Conservation (phyloP, 805 yeast genomes). For the Hanseniaspora lachancei region DNA sequence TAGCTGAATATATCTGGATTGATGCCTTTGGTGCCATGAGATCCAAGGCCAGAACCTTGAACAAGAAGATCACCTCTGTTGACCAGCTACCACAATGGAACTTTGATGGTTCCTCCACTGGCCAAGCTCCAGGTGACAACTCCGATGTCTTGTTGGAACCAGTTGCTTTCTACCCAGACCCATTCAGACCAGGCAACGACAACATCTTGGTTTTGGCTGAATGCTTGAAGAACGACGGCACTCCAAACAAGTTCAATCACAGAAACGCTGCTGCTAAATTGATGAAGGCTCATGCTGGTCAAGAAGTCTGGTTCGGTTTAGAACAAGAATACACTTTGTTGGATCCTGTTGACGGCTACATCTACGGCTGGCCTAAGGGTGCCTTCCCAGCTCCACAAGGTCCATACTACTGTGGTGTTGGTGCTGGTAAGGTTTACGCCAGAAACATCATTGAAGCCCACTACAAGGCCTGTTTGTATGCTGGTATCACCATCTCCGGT, state of each 20-base stretch:
- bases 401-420: slow-evolving; percentile 99
- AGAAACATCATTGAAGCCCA: slow-evolving; percentile 98
- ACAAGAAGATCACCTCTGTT: slow-evolving; percentile 50
- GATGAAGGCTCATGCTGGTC: slow-evolving; percentile 78
- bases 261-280: slow-evolving; percentile 93
- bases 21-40: slow-evolving; percentile 84
- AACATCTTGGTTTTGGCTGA: slow-evolving; percentile 89
- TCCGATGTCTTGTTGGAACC: slow-evolving; percentile 93
- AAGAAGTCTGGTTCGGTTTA: slow-evolving; percentile 90
- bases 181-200: slow-evolving; percentile 87
- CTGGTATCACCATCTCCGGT: slow-evolving; percentile 86
- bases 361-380: slow-evolving; percentile 98
- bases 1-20: slow-evolving; percentile 97
- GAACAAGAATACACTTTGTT: slow-evolving; percentile 98
- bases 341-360: slow-evolving; percentile 66
- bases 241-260: slow-evolving; percentile 97
- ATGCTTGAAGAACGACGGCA: slow-evolving; percentile 97
- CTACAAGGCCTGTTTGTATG: slow-evolving; percentile 91
- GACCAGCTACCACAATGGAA: slow-evolving; percentile 98
- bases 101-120: slow-evolving; percentile 97
- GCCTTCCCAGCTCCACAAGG: slow-evolving; percentile 99
- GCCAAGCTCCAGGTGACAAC: slow-evolving; percentile 96
- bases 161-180: slow-evolving; percentile 89
- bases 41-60: slow-evolving; percentile 85
- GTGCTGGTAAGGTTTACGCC: slow-evolving; percentile 95